Base-by-base conservation (phyloP, 306 rosid genomes). In the Cicer bijugum region DNA sequence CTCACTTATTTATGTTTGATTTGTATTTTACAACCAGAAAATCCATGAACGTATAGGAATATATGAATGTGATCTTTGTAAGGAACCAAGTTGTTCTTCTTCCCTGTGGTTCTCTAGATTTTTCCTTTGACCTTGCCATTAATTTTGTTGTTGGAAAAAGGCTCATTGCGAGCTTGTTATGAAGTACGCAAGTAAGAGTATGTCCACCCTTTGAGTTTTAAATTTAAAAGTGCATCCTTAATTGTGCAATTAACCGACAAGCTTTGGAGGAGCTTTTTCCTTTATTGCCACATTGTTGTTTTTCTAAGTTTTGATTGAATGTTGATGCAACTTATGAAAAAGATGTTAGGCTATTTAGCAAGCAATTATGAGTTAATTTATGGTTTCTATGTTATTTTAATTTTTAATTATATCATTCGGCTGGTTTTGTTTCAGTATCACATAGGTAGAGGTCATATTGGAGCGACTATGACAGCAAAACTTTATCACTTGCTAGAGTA, bases 361-460 rank as follows among this genome's bases (percentile, higher is more conserved):
- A 17, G 11, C 23, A 61, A 44, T 48, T 73, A 12, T 56, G 11
- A 23, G 48, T 51, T 11, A 61, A 59, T 33, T 40, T 33, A 33
- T 68, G 63, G 17, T 10, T 43, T 66, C 45, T 7, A 17, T 44
- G 35, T 46, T 68, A 2, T 42, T 47, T 67, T 45, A 19, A 12
- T 46, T 46, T 28, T 28, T 28, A 28, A 3, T 20, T 44, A 12
- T 53, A 47, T 76, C 45, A 17, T 61, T 44, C 67, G 69, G 76
- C 65, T 9, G 77, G 65, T 35, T 57, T 58, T 75, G 58, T 46
- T 75, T 66, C 88, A 90, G 97, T 89, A 87, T 83, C 96, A 93
- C 82, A 75, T 28, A 80, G 99, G 97, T 82, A 92, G 97, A 83
- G 95, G 95, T 60, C 97, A 94, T 78, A 78, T 94, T 68, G 96